phyloP scores from a whole-genome alignment of 108 stramenopile genomes.

The Skeletonema potamos region DNA sequence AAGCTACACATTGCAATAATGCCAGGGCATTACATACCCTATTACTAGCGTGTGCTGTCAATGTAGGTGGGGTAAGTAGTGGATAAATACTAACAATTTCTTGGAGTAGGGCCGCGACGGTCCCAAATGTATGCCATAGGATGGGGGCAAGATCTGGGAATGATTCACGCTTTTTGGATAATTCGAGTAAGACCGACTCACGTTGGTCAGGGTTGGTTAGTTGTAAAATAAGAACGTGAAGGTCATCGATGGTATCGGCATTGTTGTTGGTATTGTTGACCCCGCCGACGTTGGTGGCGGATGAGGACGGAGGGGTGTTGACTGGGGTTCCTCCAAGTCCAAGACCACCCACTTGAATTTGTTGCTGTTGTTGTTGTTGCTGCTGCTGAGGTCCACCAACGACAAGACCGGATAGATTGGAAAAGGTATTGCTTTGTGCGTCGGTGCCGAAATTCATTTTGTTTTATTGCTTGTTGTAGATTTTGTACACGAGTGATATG shows the following conservation, averaged over 20 bases:
- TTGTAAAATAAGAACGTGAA: conserved; percentile 73
- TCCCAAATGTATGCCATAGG: conserved; percentile 79
- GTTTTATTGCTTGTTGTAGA: background rate
- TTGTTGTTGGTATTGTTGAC: background rate
- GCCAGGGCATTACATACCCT: conserved; percentile 99
- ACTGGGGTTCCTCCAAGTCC: background rate
- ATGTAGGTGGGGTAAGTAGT: conserved; percentile 92
- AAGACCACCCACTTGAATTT: background rate
- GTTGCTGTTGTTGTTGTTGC: conserved; percentile 5
- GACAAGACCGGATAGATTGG: background rate
- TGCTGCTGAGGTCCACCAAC: background rate
- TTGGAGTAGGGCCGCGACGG: conserved; percentile 91
- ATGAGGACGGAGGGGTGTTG: background rate
- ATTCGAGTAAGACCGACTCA: conserved; percentile 92
- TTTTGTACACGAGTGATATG: no score
- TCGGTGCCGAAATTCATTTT: background rate
- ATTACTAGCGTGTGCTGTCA: conserved; percentile 95
- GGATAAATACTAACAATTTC: conserved; percentile 99
- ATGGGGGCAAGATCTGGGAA: conserved; percentile 96
- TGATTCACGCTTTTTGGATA: conserved; percentile 96
- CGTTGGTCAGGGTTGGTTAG: conserved; percentile 84
- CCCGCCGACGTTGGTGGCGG: background rate
- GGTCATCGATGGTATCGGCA: conserved; percentile 63
- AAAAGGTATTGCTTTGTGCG: background rate
- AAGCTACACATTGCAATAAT: conserved; percentile 97